phyloP scores from a whole-genome alignment of 768 basidiomycete species.

The Pholiota conissans region DNA sequence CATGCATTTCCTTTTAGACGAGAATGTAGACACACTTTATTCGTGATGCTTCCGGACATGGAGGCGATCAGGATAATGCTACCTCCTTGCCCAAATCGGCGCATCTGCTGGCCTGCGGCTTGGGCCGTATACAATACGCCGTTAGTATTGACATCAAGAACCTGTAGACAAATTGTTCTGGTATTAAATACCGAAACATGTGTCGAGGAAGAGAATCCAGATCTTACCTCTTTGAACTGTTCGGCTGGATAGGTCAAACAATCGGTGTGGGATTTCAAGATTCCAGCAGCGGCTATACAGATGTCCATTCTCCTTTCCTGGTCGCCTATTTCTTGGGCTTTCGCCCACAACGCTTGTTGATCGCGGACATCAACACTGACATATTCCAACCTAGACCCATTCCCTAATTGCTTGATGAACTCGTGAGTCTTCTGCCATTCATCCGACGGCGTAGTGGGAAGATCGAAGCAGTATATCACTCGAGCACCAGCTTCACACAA shows the following conservation, averaged over 20 bases:
- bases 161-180: conserved; percentile 33
- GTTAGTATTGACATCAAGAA: conserved; percentile 67
- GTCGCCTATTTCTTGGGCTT: conserved; percentile 59
- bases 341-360: conserved; percentile 58
- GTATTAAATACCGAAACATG: not conserved
- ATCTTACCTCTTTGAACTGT: conserved; percentile 60
- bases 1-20: not conserved
- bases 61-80: conserved; percentile 68
- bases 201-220: not conserved
- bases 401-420: conserved; percentile 49
- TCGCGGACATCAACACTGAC: conserved; percentile 63
- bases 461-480: conserved; percentile 69
- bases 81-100: conserved; percentile 49
- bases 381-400: conserved; percentile 54
- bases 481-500: conserved; percentile 73
- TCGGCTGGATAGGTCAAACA: conserved; percentile 67
- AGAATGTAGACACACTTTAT: conserved; percentile 46
- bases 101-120: conserved; percentile 65
- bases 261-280: conserved; percentile 57
- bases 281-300: conserved; percentile 78
- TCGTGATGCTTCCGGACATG: conserved; percentile 72
- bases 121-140: conserved; percentile 67
- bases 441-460: conserved; percentile 52
- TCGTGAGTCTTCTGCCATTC: conserved; percentile 57
- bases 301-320: conserved; percentile 72